These are phyloP conservation scores for Xylaria multiplex DNA, from an alignment of 2,329 filamentous ascomycete species.

Conservation along the genomic window DNA sequence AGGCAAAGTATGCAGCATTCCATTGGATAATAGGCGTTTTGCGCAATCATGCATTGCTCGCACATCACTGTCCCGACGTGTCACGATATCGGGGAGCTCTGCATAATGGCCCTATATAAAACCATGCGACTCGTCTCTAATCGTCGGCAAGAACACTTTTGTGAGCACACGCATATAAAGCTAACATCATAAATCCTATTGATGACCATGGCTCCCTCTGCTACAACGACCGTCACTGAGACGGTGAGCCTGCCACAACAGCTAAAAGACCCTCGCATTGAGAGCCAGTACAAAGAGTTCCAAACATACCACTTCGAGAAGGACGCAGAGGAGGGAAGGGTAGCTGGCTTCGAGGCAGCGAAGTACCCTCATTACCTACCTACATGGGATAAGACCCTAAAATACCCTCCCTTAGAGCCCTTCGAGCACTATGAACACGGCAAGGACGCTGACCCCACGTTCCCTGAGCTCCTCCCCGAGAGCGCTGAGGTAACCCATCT, in stretches of 20 bases:
- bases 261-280: constrained; percentile 35
- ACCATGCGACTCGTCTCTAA: constrained; percentile 6
- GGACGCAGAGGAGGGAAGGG: constrained; percentile 47
- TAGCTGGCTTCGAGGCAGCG: constrained; percentile 43
- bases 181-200: not conserved
- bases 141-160: not conserved
- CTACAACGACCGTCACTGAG: constrained; percentile 45
- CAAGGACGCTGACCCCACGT: constrained; percentile 75
- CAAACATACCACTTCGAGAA: constrained; percentile 42
- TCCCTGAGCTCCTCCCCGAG: constrained; percentile 72
- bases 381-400: constrained; percentile 72
- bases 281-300: constrained; percentile 47
- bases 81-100: constrained; percentile 22
- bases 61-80: constrained; percentile 42
- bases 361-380: constrained; percentile 78
- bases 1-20: constrained; percentile 30
- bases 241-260: constrained; percentile 36
- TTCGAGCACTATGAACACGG: constrained; percentile 82
- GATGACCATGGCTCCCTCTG: constrained; percentile 47
- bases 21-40: constrained; percentile 44
- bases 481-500: constrained; percentile 66
- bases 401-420: constrained; percentile 71
- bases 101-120: constrained; percentile 20
- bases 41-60: constrained; percentile 45
- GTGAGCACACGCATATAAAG: not conserved